phyloP scores from a whole-genome alignment of 1,139 yeast species.

The Lizanozyma gosingica region DNA sequence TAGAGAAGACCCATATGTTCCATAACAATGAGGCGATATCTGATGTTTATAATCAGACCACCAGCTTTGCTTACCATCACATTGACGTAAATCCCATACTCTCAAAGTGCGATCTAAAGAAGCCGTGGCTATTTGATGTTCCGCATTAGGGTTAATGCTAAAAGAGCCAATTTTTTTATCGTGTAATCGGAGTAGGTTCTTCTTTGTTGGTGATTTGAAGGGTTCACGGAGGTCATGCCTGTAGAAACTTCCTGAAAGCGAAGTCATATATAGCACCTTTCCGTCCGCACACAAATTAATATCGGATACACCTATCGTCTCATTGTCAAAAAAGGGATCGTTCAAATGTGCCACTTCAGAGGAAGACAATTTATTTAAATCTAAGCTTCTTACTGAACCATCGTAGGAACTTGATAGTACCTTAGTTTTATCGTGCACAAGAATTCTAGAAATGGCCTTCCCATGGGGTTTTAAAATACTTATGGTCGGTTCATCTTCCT shows the following conservation, averaged over 20 bases:
- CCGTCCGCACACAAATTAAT: constrained; percentile 41
- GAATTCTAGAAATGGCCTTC: constrained; percentile 57
- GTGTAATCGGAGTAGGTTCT: constrained; percentile 48
- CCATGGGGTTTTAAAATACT: constrained; percentile 68
- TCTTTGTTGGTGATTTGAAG: constrained; percentile 19
- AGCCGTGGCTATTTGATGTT: constrained; percentile 69
- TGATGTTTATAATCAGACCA: constrained; percentile 31
- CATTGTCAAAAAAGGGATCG: constrained; percentile 38
- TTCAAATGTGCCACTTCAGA: constrained; percentile 46
- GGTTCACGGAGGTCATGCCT: constrained; percentile 55
- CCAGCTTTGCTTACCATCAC: constrained; percentile 18
- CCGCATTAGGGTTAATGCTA: constrained; percentile 56
- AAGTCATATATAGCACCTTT: constrained; percentile 59
- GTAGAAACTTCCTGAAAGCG: constrained; percentile 71
- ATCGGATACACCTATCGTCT: constrained; percentile 52
- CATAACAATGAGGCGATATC: constrained; percentile 44
- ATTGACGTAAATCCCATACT: constrained; percentile 71
- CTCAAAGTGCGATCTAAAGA: constrained; percentile 79
- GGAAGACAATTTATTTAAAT: constrained; percentile 51
- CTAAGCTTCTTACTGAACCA: constrained; percentile 71
- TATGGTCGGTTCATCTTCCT: constrained; percentile 37
- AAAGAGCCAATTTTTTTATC: constrained; percentile 92
- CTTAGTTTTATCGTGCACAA: constrained; percentile 42
- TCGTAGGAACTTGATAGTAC: constrained; percentile 75
- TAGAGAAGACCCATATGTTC: constrained; percentile 61